Evolutionary conservation across 2,329 filamentous ascomycete species (phyloP), one percentile per base, ranked within the genome.

Genomic region (Cercospora sp.): DNA sequence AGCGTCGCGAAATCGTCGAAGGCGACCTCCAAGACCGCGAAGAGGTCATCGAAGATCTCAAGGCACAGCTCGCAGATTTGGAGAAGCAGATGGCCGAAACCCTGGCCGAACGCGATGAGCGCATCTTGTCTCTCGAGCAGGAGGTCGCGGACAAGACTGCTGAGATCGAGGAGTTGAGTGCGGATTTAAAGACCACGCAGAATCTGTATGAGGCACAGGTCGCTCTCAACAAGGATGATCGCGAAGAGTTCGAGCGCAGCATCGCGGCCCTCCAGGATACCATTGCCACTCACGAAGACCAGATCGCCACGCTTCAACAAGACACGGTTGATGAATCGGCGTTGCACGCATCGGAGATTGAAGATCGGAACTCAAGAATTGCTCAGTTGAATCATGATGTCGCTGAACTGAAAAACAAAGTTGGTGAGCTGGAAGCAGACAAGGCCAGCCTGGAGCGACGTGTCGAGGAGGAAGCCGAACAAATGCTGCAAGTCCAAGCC

Each of bases 1-100:
- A 76, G 18, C 76, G 76, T 20, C 79, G 81, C n/a, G 76, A 80
- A 62, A 69, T 67, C 12, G 79, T 78, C 1, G 80, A 83, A 66
- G 73, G 76, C 4, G 71, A 78, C 6, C 73, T 78, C 26, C 72
- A 74, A n/a, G 70, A 78, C 30, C 75, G 79, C 57, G 75, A 78
- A 30, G 73, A 72, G 42, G 75, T 77, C 4, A 79, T 82, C 53
- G 67, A 73, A 8, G 72, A 79, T 16, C 72, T 83, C 3, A 72
- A 81, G 64, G 63, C 72, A 3, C 75, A 80, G 57, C 75, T 83
- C 5, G 70, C 73, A 1, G 75, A 79, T 9, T 42, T 76, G 16
- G 75, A 79, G 48, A 23, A 69, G 33, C 60, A 72, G 36, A 77
- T 77, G 74, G 68, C 64, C 1, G 62, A 64, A n/a, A 66, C 70